Percentiles rank a stretch among this genome's conserved stretches.
Evolutionary conservation across 2,329 filamentous ascomycete genomes (phyloP).

Genomic region (Paraphoma sp.): DNA sequence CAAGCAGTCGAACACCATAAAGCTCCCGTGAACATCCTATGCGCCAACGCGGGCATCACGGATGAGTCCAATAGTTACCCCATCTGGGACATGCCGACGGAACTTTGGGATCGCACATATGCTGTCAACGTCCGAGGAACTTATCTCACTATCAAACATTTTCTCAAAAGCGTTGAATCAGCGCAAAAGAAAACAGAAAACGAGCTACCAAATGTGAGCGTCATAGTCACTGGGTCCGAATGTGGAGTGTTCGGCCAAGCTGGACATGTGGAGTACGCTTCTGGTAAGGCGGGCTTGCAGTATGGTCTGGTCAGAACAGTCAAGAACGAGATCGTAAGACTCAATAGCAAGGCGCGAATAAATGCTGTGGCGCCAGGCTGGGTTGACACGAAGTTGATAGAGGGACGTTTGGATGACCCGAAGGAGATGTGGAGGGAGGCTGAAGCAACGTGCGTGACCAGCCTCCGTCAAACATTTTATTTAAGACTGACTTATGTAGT

Average conservation of each 20-base stretch:
- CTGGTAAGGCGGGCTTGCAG: constrained; percentile 56
- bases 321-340: constrained; percentile 61
- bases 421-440: constrained; percentile 58
- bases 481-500: constrained; percentile 16
- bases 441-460: constrained; percentile 51
- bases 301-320: constrained; percentile 61
- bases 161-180: constrained; percentile 53
- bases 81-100: constrained; percentile 60
- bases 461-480: neutral
- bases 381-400: constrained; percentile 57
- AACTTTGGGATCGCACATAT: constrained; percentile 61
- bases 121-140: constrained; percentile 59
- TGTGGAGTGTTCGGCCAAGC: constrained; percentile 59
- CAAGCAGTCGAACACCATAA: constrained; percentile 55
- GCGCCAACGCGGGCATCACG: constrained; percentile 61
- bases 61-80: constrained; percentile 57
- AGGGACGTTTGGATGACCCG: constrained; percentile 58
- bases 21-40: constrained; percentile 58
- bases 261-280: constrained; percentile 59
- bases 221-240: constrained; percentile 62
- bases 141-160: constrained; percentile 64
- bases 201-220: constrained; percentile 58
- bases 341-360: constrained; percentile 59
- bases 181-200: constrained; percentile 46
- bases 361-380: constrained; percentile 61